Evolutionary conservation across 176 grass and related monocot genomes (phyloP), one percentile per base, ranked within the genome.

Genomic region (Bothriochloa decipiens): DNA sequence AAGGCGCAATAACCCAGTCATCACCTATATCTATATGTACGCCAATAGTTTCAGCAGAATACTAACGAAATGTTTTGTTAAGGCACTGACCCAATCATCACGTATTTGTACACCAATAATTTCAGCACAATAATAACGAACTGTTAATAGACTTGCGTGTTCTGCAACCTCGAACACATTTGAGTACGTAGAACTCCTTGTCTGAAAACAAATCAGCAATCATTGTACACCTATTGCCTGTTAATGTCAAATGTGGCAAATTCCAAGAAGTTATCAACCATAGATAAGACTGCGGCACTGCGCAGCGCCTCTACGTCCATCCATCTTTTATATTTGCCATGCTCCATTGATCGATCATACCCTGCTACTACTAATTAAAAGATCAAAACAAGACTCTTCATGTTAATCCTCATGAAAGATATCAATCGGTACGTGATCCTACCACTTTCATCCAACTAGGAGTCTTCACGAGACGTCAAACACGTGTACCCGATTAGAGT

Each of bases 41-140:
- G 63, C 18, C 85, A 82, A 87, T 87, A 68, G 62, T 87, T 87
- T 68, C 79, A 68, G 10, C 72, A n/a, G 37, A 68, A 75, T 39
- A 65, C 16, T 46, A 6, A 13, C 15, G 17, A 29, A 42, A 45
- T 29, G 15, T 57, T 7, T 8, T n/a, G 55, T 9, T 23, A 60
- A 23, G 29, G n/a, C 40, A 15, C 29, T 25, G 15, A 1, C 65
- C 15, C 36, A 25, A 36, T 20, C 27, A 15, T 12, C 3, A 35
- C 5, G 16, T 53, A 53, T 18, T 1, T 77, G 82, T 77, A 82
- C n/a, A 52, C 20, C 86, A 82, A 87, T 87, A 69, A 77, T 87
- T 70, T 27, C 79, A 70, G 11, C 72, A 18, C 22, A 69, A 69
- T 41, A 67, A 6, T 50, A 13, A n/a, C 16, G 6, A 33, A 23